Base-by-base conservation (phyloP, 106 monocot genomes). In the Acorus calamus region DNA sequence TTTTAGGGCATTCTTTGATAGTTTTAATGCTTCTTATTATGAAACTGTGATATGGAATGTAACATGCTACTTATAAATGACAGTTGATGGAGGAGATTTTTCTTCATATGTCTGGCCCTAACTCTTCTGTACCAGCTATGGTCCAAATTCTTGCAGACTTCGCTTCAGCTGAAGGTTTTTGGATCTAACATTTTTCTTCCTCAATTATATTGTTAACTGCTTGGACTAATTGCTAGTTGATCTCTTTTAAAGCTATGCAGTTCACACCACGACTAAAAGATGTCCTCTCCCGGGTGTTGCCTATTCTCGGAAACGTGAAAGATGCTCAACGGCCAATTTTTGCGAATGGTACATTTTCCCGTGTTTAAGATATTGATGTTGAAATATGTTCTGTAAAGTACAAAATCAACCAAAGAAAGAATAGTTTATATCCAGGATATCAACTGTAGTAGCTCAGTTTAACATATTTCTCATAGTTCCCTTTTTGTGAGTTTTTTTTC, bases 11-110 rank as follows among this genome's bases (percentile, higher is more conserved):
- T 28, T 28, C 28, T 28, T 28, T 28, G 28, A 28, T 28, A 28
- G 28, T 28, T 28, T 28, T 28, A 28, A 28, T 28, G 28, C 28
- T 28, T 28, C 28, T 28, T 28, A 28, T 28, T 28, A 28, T 28
- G 28, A 28, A 28, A 28, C 28, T 28, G 28, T 28, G 28, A 28
- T 28, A 28, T 28, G 28, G 28, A 28, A 28, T 28, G 28, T 28
- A 28, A 28, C 28, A 28, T 28, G 28, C 28, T 28, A 28, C 2
- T 49, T 56, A 3, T 57, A 8, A 66, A 2, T 74, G 51, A 14
- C 53, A 91, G 96, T 84, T 98, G 87, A 88, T 98, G 91, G 96
- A 87, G 66, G 96, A 98, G 78, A 67, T 98, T 65, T 98, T 91
- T 79, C 81, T 78, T 72, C 85, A 98, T 60, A 50, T 98, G 6